Base-by-base conservation (phyloP, 352 stramenopile genomes). In the Phytophthora chlamydospora region DNA sequence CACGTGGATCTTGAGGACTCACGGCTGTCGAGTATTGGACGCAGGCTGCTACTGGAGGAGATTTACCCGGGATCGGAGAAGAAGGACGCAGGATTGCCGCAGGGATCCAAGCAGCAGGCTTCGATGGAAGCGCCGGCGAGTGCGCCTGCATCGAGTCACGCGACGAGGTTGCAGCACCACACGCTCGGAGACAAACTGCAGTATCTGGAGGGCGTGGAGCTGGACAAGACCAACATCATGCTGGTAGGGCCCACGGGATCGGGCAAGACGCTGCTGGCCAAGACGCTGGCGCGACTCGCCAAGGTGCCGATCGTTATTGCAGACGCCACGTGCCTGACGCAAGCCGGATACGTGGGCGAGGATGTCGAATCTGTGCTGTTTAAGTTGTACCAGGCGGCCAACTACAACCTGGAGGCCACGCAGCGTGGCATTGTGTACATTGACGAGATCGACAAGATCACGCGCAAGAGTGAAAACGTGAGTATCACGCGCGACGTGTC, bases 381-480 rank as follows among this genome's bases (percentile, higher is more conserved):
- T 76, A 99, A 99, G 75, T 70, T 99, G 33, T 99, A 99, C 76
- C 80, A 98, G 52, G 97, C 97, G 58, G 93, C 93, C 68, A 97
- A 97, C 53, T 96, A 98, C 70, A 97, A 99, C 69, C 71, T 99
- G 38, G 95, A 99, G 62, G 80, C 87, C 21, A 97, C 95, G 52
- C 93, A 99, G 78, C 85, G 90, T 55, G 97, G 97, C 36, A 99
- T 99, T 63, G 96, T 94, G 24, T 99, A 99, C 78, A 97, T 99
- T 67, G 97, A 99, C 64, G 97, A 99, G 73, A 98, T 98, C 53
- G 97, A 99, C 83, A 99, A 99, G 75, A 98, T 99, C 68, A 90
- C 88, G 31, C 81, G 86, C 27, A 96, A 93, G 62, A 91, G 80
- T 59, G 88, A 92, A 58, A 92, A 90, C 71, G 87, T 90, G 64